phyloP scores from a whole-genome alignment of 441 rosid species.

The Populus hybrid region DNA sequence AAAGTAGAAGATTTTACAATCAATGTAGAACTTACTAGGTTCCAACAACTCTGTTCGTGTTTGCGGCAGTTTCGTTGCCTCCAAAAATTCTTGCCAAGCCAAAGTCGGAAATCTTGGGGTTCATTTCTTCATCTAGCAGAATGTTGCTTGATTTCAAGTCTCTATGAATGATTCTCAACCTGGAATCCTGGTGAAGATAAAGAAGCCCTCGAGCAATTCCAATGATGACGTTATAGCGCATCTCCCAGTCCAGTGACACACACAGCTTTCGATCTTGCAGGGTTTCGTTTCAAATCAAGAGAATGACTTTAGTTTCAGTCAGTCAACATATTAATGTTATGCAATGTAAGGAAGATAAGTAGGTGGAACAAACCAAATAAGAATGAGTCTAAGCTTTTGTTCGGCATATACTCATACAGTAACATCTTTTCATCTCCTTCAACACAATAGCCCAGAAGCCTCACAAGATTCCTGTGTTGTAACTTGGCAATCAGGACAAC shows the following conservation, averaged over 20 bases:
- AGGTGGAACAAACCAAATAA: constrained; percentile 39
- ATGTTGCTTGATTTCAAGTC: constrained; percentile 80
- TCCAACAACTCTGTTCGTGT: constrained; percentile 56
- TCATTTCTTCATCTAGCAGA: constrained; percentile 71
- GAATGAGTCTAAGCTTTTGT: constrained; percentile 57
- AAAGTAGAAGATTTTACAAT: background rate
- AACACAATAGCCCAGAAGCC: constrained; percentile 58
- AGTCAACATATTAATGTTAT: background rate
- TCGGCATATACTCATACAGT: constrained; percentile 54
- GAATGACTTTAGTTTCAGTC: background rate
- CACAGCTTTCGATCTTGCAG: constrained; percentile 40
- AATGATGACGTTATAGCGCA: constrained; percentile 42
- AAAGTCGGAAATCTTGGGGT: constrained; percentile 77
- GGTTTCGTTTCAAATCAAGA: background rate
- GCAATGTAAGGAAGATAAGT: background rate
- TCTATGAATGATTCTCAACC: constrained; percentile 70
- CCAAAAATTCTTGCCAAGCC: constrained; percentile 77
- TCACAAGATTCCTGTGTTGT: constrained; percentile 66
- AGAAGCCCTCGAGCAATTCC: constrained; percentile 64
- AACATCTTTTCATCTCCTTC: constrained; percentile 49
- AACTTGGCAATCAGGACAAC: constrained; percentile 61
- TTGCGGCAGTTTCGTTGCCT: constrained; percentile 55
- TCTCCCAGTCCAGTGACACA: constrained; percentile 40
- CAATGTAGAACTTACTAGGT: constrained; percentile 47
- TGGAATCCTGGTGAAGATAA: constrained; percentile 74